Percentiles rank a stretch among this genome's conserved stretches.
Conservation (phyloP, 345 rosid species). For the Hypericum androsaemum region DNA sequence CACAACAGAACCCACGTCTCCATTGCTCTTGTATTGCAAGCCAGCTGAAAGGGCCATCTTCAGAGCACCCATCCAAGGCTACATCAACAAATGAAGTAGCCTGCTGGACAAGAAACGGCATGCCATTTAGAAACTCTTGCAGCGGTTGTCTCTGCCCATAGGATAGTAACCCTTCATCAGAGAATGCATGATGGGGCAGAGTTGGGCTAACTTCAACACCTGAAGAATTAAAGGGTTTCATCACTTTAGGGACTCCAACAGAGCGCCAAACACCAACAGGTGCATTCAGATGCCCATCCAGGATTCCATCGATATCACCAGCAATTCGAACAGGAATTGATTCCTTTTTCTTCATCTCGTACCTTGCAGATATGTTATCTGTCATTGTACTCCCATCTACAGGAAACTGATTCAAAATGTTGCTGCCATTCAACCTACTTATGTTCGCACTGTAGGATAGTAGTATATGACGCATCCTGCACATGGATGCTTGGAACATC, state of each 20-base stretch:
- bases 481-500: slow-evolving; percentile 84
- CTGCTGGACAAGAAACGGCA: slow-evolving; percentile 85
- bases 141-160: slow-evolving; percentile 89
- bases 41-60: slow-evolving; percentile 96
- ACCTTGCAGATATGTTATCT: slow-evolving; percentile 65
- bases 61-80: slow-evolving; percentile 80
- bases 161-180: slow-evolving; percentile 65
- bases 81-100: slow-evolving; percentile 95
- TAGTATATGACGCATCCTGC: slow-evolving; percentile 68
- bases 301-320: slow-evolving; percentile 74
- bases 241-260: slow-evolving; percentile 72
- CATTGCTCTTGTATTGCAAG: slow-evolving; percentile 96
- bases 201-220: slow-evolving; percentile 66
- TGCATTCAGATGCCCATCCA: slow-evolving; percentile 70
- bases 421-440: slow-evolving; percentile 50
- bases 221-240: slow-evolving; percentile 53
- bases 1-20: slow-evolving; percentile 93
- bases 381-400: slow-evolving; percentile 70
- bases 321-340: slow-evolving; percentile 82
- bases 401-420: slow-evolving; percentile 52
- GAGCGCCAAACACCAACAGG: slow-evolving; percentile 98
- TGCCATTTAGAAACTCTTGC: slow-evolving; percentile 87
- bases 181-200: slow-evolving; percentile 57
- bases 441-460: slow-evolving; percentile 41
- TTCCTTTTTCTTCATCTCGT: slow-evolving; percentile 74